A percentile compares a stretch with the other conserved stretches of the same genome.
phyloP scores from a whole-genome alignment of 192 early-diverging fungal genomes.

The Mortierella alpina region DNA sequence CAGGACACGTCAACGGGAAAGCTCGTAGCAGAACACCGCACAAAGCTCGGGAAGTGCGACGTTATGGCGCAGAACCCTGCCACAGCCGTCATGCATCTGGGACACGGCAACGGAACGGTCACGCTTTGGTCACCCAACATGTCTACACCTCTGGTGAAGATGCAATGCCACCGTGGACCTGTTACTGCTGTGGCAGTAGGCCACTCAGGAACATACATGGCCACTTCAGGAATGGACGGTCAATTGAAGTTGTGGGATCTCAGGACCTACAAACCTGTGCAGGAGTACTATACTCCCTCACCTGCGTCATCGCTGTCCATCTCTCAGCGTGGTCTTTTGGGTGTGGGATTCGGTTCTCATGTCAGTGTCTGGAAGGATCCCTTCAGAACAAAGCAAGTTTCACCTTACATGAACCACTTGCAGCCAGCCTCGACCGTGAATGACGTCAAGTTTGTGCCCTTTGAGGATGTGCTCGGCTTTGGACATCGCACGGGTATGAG shows the following conservation, averaged over 20 bases:
- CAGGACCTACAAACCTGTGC: conserved; percentile 80
- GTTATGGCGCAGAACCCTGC: conserved; percentile 92
- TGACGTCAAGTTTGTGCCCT: conserved; percentile 86
- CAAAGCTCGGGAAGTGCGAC: conserved; percentile 81
- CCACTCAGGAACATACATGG: conserved; percentile 83
- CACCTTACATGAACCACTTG: conserved; percentile 91
- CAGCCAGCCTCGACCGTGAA: conserved; percentile 64
- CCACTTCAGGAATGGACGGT: conserved; percentile 90
- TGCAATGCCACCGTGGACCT: conserved; percentile 92
- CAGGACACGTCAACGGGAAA: conserved; percentile 94
- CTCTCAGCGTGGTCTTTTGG: conserved; percentile 86
- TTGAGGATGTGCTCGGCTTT: conserved; percentile 93
- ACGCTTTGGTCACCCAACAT: conserved; percentile 92
- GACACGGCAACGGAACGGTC: conserved; percentile 91
- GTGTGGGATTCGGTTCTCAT: conserved; percentile 83
- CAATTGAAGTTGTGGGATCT: conserved; percentile 95
- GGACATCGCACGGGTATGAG: conserved; percentile 84
- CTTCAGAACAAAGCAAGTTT: conserved; percentile 74
- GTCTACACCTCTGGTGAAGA: conserved; percentile 88
- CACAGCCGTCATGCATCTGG: conserved; percentile 91
- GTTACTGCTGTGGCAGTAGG: conserved; percentile 89
- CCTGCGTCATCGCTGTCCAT: conserved; percentile 86
- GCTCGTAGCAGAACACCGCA: conserved; percentile 81
- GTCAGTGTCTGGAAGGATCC: conserved; percentile 93
- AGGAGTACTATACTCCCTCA: conserved; percentile 82